These are phyloP conservation scores for Starmerella bacillaris DNA, from an alignment of 805 yeast species.

Conservation along the genomic window DNA sequence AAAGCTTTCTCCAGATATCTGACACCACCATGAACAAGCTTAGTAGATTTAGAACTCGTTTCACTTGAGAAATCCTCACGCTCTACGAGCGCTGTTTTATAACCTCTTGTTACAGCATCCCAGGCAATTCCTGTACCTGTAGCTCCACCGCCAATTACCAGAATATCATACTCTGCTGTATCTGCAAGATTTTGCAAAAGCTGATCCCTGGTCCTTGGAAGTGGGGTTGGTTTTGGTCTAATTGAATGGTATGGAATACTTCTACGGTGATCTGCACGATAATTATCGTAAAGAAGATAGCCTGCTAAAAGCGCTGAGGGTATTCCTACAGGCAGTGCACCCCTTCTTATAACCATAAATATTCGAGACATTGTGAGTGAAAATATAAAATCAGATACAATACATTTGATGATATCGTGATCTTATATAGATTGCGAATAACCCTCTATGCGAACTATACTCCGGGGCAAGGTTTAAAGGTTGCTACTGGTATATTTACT, in stretches of 20 bases:
- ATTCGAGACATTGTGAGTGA: constrained; percentile 2
- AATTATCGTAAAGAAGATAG: constrained; percentile 17
- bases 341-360: constrained; percentile 1
- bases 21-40: constrained; percentile 96
- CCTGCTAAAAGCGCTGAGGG: constrained; percentile 14
- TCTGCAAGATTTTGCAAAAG: constrained; percentile 19
- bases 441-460: too few relatives aligned
- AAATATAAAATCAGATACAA: too few relatives aligned
- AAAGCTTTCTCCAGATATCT: constrained; percentile 88
- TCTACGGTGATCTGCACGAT: constrained; percentile 14
- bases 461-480: too few relatives aligned
- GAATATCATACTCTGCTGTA: constrained; percentile 48
- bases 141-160: constrained; percentile 91
- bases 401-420: too few relatives aligned
- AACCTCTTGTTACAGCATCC: constrained; percentile 80
- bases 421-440: too few relatives aligned
- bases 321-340: constrained; percentile 16
- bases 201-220: constrained; percentile 19
- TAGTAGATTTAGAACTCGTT: constrained; percentile 83
- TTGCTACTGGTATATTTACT: too few relatives aligned
- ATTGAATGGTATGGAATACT: constrained; percentile 16
- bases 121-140: constrained; percentile 86
- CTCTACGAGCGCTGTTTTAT: constrained; percentile 73
- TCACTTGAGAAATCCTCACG: constrained; percentile 82
- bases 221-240: constrained; percentile 15